Base-by-base conservation (phyloP, 106 monocot species). In the Dioscorea alata region DNA sequence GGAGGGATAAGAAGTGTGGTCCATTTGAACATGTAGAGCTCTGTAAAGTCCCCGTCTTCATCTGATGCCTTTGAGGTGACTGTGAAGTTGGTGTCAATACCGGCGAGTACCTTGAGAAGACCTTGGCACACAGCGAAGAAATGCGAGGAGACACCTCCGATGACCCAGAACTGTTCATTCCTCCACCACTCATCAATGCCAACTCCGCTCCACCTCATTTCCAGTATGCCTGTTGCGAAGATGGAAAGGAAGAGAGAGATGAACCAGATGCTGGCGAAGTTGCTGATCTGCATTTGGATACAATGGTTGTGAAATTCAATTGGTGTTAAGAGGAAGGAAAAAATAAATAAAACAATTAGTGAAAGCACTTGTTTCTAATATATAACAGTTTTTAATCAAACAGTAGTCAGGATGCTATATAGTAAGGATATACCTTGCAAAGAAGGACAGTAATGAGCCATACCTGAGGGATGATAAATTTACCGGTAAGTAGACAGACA, bases 21-120 rank as follows among this genome's bases (percentile, higher is more conserved):
- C 94, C 94, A 95, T 79, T 95, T 95, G 85, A 95, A 95, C 94
- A 91, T 81, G 77, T 95, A 95, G 32, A 95, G 85, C 79, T 95
- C 90, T 0, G 83, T 13, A 54, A 86, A 95, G 62, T 90, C 90
- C 9, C 90, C 90, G 23, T 88, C 94, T 61, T 95, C 94, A 23
- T 95, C 94, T 2, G 88, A 85, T 20, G 94, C 88, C 73, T 95
- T 95, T 12, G 90, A 88, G 13, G 94, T 94, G 53, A 94, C 94
- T 13, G 94, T 94, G 73, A 94, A 90, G 68, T 90, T 94, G 53
- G 94, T 94, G 59, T 94, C 94, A 8, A 94, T 90, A 12, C 94
- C 90, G 6, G 90, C 94, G 20, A 95, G 83, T 14, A 95, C 94
- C 57, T 95, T 95, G 56, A 95, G 87, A 15, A 95, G 83, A 31